phyloP scores from a whole-genome alignment of 2,329 filamentous ascomycete species.

The Diaporthe australafricana region DNA sequence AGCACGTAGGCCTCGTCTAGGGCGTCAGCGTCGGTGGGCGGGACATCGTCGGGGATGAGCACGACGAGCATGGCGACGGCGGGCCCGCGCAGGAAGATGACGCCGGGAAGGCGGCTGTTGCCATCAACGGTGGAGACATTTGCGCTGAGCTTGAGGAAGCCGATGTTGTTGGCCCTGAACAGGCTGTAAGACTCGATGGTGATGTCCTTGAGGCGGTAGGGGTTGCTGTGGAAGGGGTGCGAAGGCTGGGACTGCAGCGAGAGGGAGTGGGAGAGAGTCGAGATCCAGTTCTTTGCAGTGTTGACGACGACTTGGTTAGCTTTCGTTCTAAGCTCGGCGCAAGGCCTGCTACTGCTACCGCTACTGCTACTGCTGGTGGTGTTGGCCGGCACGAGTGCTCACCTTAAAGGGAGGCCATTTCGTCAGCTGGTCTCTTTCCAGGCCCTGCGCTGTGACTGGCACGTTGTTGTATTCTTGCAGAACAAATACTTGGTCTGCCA shows the following conservation, averaged over 20 bases:
- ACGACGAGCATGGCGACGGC: constrained; percentile 71
- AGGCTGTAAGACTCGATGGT: constrained; percentile 65
- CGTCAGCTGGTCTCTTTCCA: constrained; percentile 57
- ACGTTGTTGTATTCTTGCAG: constrained; percentile 51
- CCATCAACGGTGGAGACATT: constrained; percentile 59
- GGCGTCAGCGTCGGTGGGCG: constrained; percentile 34
- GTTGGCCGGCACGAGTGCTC: constrained; percentile 36
- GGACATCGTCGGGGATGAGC: constrained; percentile 63
- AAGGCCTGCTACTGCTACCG: background rate
- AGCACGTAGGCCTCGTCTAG: constrained; percentile 66
- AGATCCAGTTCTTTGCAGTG: constrained; percentile 58
- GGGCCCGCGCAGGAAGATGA: constrained; percentile 69
- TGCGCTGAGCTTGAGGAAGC: constrained; percentile 68
- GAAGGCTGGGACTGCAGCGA: constrained; percentile 53
- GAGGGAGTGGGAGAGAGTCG: constrained; percentile 59
- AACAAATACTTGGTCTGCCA: constrained; percentile 46
- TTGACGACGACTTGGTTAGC: background rate
- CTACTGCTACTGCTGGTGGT: background rate
- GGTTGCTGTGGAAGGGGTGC: constrained; percentile 66
- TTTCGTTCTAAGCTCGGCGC: constrained; percentile 21
- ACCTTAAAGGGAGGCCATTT: constrained; percentile 64
- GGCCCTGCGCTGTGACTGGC: constrained; percentile 57
- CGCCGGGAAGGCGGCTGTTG: constrained; percentile 61
- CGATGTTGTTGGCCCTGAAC: constrained; percentile 58
- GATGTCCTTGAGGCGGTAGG: constrained; percentile 63